These are phyloP conservation scores for Paramyrothecium sp. DNA, from an alignment of 2,329 filamentous ascomycete species.

Conservation along the genomic window DNA sequence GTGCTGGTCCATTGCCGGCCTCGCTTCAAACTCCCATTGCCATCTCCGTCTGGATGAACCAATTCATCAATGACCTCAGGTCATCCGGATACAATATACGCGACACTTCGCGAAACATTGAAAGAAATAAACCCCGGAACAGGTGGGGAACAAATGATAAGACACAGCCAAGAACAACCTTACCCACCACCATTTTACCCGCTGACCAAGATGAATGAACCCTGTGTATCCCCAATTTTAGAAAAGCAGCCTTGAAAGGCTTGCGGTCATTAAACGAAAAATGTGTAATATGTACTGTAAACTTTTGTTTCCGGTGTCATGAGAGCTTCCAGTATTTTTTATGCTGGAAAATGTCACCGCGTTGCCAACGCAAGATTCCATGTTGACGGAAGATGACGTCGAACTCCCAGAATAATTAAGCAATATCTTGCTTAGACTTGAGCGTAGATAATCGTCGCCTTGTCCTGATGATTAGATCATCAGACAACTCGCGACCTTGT, in stretches of 20 bases:
- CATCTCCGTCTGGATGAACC: background rate
- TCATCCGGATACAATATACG: background rate
- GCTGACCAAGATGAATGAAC: slow-evolving; percentile 36
- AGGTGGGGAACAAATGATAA: slow-evolving; percentile 14
- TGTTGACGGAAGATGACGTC: no score
- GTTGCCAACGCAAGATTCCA: background rate
- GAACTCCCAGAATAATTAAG: no score
- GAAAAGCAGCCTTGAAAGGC: slow-evolving; percentile 12
- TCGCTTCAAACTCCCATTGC: no score
- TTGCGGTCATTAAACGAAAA: slow-evolving; percentile 18
- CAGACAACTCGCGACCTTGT: no score
- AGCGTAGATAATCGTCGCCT: no score
- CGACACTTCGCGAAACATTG: slow-evolving; percentile 8
- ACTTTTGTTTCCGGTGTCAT: background rate
- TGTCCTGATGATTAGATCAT: no score
- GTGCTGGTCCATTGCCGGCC: no score
- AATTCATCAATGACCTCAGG: slow-evolving; percentile 8
- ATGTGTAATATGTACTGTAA: slow-evolving; percentile 23
- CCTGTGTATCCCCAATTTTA: slow-evolving; percentile 30
- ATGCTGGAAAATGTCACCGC: background rate
- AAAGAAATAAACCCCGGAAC: slow-evolving; percentile 19
- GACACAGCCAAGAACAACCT: slow-evolving; percentile 14
- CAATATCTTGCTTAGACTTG: no score
- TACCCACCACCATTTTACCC: slow-evolving; percentile 25
- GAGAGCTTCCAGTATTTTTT: background rate